These are phyloP conservation scores for Annulohypoxylon truncatum DNA, from an alignment of 2,329 filamentous ascomycete species.

Conservation along the genomic window DNA sequence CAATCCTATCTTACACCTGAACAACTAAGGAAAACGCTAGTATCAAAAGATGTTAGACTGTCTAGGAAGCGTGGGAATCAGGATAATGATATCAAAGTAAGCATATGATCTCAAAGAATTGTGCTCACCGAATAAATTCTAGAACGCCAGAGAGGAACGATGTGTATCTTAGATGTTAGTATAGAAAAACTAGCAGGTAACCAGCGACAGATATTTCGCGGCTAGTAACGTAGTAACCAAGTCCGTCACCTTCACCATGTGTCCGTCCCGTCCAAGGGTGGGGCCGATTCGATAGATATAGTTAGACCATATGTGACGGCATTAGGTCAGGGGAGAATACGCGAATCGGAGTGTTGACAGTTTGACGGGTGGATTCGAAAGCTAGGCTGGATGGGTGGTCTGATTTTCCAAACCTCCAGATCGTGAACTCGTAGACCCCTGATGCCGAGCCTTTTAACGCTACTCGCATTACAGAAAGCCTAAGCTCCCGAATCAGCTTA, in stretches of 20 bases:
- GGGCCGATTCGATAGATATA: conserved; percentile 13
- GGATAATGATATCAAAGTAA: neutral
- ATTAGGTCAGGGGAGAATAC: conserved; percentile 20
- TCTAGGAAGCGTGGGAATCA: neutral
- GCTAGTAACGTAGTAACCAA: conserved; percentile 33
- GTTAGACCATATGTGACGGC: conserved; percentile 12
- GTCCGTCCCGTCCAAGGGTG: conserved; percentile 4
- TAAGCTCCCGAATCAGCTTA: conserved; percentile 1
- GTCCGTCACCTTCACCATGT: conserved; percentile 9
- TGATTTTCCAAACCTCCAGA: conserved; percentile 31
- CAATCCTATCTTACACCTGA: neutral
- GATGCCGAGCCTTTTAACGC: conserved; percentile 12
- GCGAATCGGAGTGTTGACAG: conserved; percentile 21
- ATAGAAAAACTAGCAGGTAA: conserved; percentile 10
- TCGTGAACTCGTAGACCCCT: conserved; percentile 14
- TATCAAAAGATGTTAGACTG: neutral
- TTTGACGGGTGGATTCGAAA: conserved; percentile 19
- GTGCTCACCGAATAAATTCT: neutral
- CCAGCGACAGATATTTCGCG: conserved; percentile 11
- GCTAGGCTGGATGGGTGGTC: conserved; percentile 23
- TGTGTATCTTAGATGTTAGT: neutral
- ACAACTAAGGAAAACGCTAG: neutral
- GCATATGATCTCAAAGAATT: neutral
- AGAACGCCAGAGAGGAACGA: neutral
- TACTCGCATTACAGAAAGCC: conserved; percentile 13